Evolutionary conservation across 2,329 filamentous ascomycete genomes (phyloP), one percentile per base, ranked within the genome.

Genomic region (Coniochaeta ligniaria): DNA sequence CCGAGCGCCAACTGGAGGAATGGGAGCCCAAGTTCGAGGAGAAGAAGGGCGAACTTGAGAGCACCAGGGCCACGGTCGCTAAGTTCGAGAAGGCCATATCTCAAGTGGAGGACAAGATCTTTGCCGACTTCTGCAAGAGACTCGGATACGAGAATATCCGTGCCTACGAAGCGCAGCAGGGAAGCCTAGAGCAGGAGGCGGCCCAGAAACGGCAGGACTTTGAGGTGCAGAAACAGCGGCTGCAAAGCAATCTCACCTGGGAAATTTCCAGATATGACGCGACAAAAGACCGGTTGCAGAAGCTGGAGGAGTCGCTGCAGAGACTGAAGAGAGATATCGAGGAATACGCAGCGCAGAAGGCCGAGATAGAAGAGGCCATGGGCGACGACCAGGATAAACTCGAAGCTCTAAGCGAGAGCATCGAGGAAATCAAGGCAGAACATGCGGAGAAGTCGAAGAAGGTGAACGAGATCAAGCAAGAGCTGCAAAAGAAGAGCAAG

Each of bases 101-200:
- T 50, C 82, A 85, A 60, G 90, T 96, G 20, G 92, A 97, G 71
- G 95, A 99, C 71, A 84, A 92, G 67, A 83, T 99, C 33, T 99
- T 97, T 73, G 81, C 82, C 24, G 81, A 81, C 45, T 99, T 99
- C 76, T 99, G 95, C 76, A 84, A 86, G 67, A 86, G 90, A 60
- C 85, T 97, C 22, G 92, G 93, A 0, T 98, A 96, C 72, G 82
- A 85, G 61, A 89, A 96, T 68, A 96, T 99, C 65, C 90, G 94
- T 61, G 90, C 92, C 61, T 99, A 98, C 69, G 92, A 98, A 72
- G 89, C 89, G 28, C 93, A 96, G 66, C 95, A 98, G 75, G 94
- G 95, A 57, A 92, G 90, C 47, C 79, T 96, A 57, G 93, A 98
- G 73, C 91, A 96, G 72, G 92, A 98, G 72, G 90, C 91, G 52